Base-by-base conservation (phyloP, 2,329 filamentous ascomycete species). In the Ophiostoma himal-ulmi region DNA sequence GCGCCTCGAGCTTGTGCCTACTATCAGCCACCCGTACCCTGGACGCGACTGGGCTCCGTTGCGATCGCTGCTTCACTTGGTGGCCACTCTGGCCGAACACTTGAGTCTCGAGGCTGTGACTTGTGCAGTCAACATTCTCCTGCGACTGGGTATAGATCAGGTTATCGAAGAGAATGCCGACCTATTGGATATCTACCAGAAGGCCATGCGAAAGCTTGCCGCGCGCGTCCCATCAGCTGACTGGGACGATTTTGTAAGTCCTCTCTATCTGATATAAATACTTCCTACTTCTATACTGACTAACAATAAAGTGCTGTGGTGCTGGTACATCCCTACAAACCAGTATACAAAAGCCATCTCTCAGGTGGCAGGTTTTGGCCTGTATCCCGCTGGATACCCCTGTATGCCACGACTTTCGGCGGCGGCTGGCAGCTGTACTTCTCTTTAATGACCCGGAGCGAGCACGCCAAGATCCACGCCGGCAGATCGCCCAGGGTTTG, bases 401-500 rank as follows among this genome's bases (percentile, higher is more conserved):
- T 0, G 78, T 78, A 20, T 78, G 85, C 1, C 85, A 89, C 72
- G 85, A 89, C 48, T 80, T 94, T 37, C 85, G 89, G 41, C 84
- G 89, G 13, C 82, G 89, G 44, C 82, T 95, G 8, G 90, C 91
- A 3, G 80, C 89, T 5, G 83, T 85, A 1, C 89, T 87, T 73
- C 82, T 92, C 73, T 85, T 91, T 72, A 77, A 82, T 39, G 82
- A 88, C 73, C 75, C 81, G 0, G 73, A 77, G 0, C 79, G 84
- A 1, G 80, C 81, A 10, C 77, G 78, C 37, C 76, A 79, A 14
- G 77, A 81, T 79, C 83, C 0, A 79, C 70, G 75, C 78, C 30
- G 75, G 76, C 6, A 76, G 86, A 64, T 71, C 11, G 52, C 75
- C 87, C 22, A 76, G 77, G n/a, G 76, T 77, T 48, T 87, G 41